phyloP scores from a whole-genome alignment of 2,329 filamentous ascomycete genomes.

The Botryosphaeria dothidea region DNA sequence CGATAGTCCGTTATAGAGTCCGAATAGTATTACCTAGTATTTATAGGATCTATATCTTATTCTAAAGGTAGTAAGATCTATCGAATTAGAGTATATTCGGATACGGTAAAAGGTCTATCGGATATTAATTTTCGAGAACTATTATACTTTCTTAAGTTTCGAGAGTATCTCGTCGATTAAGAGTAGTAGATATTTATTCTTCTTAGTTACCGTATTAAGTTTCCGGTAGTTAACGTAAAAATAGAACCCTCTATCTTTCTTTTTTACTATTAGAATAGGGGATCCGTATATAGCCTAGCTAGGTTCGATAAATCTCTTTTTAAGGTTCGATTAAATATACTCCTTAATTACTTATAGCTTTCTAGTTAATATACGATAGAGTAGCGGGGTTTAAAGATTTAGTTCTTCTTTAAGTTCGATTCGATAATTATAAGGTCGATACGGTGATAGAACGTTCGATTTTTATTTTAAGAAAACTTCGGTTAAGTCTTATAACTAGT shows the following conservation, averaged over 20 bases:
- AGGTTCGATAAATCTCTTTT: neutral
- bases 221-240: neutral
- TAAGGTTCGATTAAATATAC: neutral
- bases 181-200: neutral
- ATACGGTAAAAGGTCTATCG: neutral
- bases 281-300: neutral
- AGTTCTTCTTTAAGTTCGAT: neutral
- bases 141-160: neutral
- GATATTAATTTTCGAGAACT: neutral
- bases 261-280: neutral
- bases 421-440: neutral
- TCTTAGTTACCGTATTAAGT: neutral
- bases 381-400: neutral
- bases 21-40: constrained; percentile 28
- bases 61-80: constrained; percentile 22
- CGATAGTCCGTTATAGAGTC: constrained; percentile 26
- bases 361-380: neutral
- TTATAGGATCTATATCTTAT: constrained; percentile 27
- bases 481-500: neutral
- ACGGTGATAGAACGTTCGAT: neutral
- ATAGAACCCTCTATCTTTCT: neutral
- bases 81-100: neutral
- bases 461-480: neutral
- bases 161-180: neutral
- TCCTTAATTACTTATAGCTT: neutral